A percentile compares a stretch with the other conserved stretches of the same genome.
phyloP scores from a whole-genome alignment of 1,139 yeast genomes.

The Diutina siamensis region DNA sequence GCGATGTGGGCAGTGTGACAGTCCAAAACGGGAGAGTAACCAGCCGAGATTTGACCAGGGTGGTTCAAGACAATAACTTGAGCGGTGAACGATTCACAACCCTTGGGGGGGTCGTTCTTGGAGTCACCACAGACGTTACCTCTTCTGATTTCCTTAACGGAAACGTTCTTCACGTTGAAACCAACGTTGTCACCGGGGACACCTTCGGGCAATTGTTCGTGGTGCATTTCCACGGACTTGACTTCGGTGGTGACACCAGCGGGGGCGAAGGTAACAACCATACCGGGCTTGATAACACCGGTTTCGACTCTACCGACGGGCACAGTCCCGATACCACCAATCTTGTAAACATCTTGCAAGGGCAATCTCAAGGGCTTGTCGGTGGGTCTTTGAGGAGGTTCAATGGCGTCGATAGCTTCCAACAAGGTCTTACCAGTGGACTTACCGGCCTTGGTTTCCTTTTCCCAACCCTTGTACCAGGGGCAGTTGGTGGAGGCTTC shows the following conservation, averaged over 20 bases:
- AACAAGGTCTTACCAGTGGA: slow-evolving; percentile 76
- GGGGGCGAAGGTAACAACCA: slow-evolving; percentile 86
- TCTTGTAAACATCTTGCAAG: slow-evolving; percentile 87
- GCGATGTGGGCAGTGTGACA: slow-evolving; percentile 96
- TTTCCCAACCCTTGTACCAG: slow-evolving; percentile 89
- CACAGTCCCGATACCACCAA: slow-evolving; percentile 89
- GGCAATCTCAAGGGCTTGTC: slow-evolving; percentile 89
- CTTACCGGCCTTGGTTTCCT: slow-evolving; percentile 75
- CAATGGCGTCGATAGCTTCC: slow-evolving; percentile 81
- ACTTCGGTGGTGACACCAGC: slow-evolving; percentile 90
- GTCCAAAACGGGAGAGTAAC: slow-evolving; percentile 89
- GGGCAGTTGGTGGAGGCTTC: slow-evolving; percentile 74
- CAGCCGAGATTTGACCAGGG: slow-evolving; percentile 89
- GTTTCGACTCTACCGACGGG: slow-evolving; percentile 94
- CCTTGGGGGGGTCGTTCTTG: slow-evolving; percentile 89
- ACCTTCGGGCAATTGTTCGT: slow-evolving; percentile 79
- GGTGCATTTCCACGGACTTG: slow-evolving; percentile 91
- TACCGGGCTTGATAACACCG: slow-evolving; percentile 86
- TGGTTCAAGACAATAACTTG: slow-evolving; percentile 87
- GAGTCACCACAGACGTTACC: slow-evolving; percentile 95
- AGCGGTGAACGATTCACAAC: slow-evolving; percentile 74
- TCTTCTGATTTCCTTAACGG: slow-evolving; percentile 89
- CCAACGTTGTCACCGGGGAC: slow-evolving; percentile 93
- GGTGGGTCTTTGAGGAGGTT: slow-evolving; percentile 77
- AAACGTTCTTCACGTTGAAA: slow-evolving; percentile 90